Percentiles rank a stretch among this genome's conserved stretches.
Evolutionary conservation across 1,284 basidiomycete genomes (phyloP).

Genomic region (Cryptococcus sp.): DNA sequence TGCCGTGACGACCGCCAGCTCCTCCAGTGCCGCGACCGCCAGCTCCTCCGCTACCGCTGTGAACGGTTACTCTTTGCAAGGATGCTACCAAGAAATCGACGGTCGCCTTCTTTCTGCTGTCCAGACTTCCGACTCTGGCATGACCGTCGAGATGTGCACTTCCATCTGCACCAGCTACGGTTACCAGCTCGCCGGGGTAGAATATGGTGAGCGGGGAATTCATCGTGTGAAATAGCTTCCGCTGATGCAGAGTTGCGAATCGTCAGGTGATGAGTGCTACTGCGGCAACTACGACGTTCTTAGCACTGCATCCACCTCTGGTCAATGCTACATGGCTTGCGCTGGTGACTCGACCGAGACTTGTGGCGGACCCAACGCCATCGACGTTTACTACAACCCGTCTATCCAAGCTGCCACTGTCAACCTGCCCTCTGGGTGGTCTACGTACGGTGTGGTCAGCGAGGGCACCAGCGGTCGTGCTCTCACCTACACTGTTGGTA

Average conservation of each 20-base stretch:
- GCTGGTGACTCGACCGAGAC: constrained; percentile 25
- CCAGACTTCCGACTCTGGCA: constrained; percentile 15
- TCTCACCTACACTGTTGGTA: constrained; percentile 21
- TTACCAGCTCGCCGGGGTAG: constrained; percentile 20
- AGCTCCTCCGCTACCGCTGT: constrained; percentile 5
- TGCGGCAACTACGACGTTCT: constrained; percentile 16
- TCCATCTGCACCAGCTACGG: constrained; percentile 16
- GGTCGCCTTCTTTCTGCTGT: constrained; percentile 19
- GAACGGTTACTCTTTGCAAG: constrained; percentile 16
- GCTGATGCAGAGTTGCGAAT: constrained; percentile 18
- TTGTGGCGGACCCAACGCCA: constrained; percentile 32
- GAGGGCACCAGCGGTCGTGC: constrained; percentile 28
- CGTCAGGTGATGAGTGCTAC: constrained; percentile 22
- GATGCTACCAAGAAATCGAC: constrained; percentile 23
- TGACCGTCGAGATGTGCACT: constrained; percentile 25
- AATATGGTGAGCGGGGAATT: constrained; percentile 11
- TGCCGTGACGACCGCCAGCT: not conserved
- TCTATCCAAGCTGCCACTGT: constrained; percentile 11
- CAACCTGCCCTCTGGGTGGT: constrained; percentile 28
- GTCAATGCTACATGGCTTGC: constrained; percentile 30
- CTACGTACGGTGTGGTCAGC: constrained; percentile 27
- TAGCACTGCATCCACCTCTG: constrained; percentile 13
- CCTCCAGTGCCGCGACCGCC: constrained; percentile 3
- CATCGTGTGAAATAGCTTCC: too few relatives aligned
- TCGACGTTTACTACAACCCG: constrained; percentile 21